Base-by-base conservation (phyloP, 2,329 filamentous ascomycete species). In the Apiospora hydei region DNA sequence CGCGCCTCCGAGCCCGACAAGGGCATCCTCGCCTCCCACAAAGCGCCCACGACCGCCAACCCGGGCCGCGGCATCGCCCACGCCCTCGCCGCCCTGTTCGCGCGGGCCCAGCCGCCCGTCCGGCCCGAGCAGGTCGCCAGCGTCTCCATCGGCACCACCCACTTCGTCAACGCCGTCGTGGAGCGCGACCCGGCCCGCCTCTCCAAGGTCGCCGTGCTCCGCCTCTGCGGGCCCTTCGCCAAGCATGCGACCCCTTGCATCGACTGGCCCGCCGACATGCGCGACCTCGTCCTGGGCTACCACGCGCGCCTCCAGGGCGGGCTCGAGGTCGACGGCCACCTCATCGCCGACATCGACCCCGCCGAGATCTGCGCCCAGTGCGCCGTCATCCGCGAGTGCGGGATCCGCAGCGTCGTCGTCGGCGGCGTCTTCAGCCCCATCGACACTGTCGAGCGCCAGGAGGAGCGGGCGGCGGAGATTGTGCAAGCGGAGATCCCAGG, bases 121-220 rank as follows among this genome's bases (percentile, higher is more conserved):
- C 72, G 69, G 18, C 81, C 83, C 0, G 76, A 78, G 0, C 77
- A 83, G 7, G 81, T 89, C 24, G 83, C 84, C 18, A 85, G 84
- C 72, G 83, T 88, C 18, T 87, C 86, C 2, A 87, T 89, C 73
- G 87, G 87, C 70, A 88, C 86, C 0, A 90, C 88, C 0, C 88
- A 90, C 72, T 90, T 90, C 75, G 83, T 90, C 75, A 90, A 90
- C 73, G 88, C 88, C 11, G 86, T 90, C 3, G 82, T 90, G 0
- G 87, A 90, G 77, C 81, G 85, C 61, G 88, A 90, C 73, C 81
- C 81, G 10, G 77, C 82, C 1, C 83, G 86, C 1, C 78, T 90
- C 3, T 83, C 84, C 18, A 81, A 79, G 6, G 87, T 90, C 6
- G 88, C 87, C 1, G 87, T 90, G 2, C 76, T 90, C 21, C 84